These are phyloP conservation scores for Pseudozyma sp. DNA, from an alignment of 1,284 basidiomycete genomes.

Conservation along the genomic window DNA sequence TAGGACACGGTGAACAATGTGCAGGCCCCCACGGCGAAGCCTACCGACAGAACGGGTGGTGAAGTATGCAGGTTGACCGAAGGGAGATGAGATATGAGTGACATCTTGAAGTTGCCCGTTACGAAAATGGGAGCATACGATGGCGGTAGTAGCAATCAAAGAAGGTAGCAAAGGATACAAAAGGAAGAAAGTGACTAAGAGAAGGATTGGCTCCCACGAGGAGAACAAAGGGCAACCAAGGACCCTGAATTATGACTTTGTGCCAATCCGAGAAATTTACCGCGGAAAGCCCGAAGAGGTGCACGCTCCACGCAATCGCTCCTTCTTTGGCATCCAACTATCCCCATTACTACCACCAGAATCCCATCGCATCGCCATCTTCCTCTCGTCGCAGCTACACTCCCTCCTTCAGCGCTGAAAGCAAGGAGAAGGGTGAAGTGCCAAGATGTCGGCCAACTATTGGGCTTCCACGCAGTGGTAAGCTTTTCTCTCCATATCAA, in stretches of 20 bases:
- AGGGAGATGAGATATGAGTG: slow-evolving; percentile 24
- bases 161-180: too few relatives aligned
- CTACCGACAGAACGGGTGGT: slow-evolving; percentile 27
- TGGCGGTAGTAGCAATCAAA: too few relatives aligned
- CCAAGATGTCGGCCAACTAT: slow-evolving; percentile 64
- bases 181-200: background rate
- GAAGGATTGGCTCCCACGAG: background rate
- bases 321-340: background rate
- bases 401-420: background rate
- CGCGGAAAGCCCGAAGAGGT: background rate
- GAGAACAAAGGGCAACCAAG: background rate
- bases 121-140: too few relatives aligned
- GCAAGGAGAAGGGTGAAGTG: background rate
- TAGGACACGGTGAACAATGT: slow-evolving; percentile 70
- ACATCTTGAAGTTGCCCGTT: slow-evolving; percentile 16
- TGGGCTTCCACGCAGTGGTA: slow-evolving; percentile 65
- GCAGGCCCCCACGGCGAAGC: slow-evolving; percentile 33
- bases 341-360: background rate
- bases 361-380: background rate
- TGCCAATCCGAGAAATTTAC: too few relatives aligned
- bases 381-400: background rate
- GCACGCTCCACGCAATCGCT: slow-evolving; percentile 4
- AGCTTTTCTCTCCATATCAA: slow-evolving; percentile 6
- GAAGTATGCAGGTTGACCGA: background rate
- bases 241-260: slow-evolving; percentile 12